Evolutionary conservation across 805 yeast genomes (phyloP), one percentile per base, ranked within the genome.

Genomic region (Zygosaccharomyces bailii): DNA sequence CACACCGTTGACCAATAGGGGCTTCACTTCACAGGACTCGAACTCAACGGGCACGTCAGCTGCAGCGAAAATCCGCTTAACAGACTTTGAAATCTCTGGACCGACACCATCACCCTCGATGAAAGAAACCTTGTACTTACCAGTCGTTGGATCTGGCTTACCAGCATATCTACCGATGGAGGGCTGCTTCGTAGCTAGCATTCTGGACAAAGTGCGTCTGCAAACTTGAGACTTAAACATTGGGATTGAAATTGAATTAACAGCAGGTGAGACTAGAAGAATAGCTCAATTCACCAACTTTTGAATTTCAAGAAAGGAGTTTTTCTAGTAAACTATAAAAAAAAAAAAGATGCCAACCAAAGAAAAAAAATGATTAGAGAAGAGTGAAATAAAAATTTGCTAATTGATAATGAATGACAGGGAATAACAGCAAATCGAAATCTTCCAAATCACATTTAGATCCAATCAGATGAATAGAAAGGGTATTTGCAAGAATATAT

Each of bases 101-200:
- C 99, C 99, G 57, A 91, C 89, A 77, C 99, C 99, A 66, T 91
- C 98, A 73, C 98, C 98, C 73, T 90, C 97, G 60, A 93, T 91
- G 74, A 93, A 76, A 35, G 99, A 91, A 52, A 93, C 99, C 44
- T 87, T 80, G 74, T 81, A 91, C 61, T 85, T 86, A 54, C 98
- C 98, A 51, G 84, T 79, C 49, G 83, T 72, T 50, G 65, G 54
- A 39, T 63, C 49, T 33, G 66, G 58, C 35, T 57, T 56, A 23
- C 68, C 68, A 14, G 65, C 59, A 43, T 43, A 63, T 46, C 56
- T 59, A 45, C 68, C 68, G 36, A 62, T 62, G 2, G 55, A 45
- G 25, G 68, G 68, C 46, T 61, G 66, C 33, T 57, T 55, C 5
- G 67, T 44, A 19, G 58, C 48, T 30, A 56, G 42, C 36, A 56